Evolutionary conservation across 148 eudicot species (phyloP).

Genomic region (Pouteria glomerata): DNA sequence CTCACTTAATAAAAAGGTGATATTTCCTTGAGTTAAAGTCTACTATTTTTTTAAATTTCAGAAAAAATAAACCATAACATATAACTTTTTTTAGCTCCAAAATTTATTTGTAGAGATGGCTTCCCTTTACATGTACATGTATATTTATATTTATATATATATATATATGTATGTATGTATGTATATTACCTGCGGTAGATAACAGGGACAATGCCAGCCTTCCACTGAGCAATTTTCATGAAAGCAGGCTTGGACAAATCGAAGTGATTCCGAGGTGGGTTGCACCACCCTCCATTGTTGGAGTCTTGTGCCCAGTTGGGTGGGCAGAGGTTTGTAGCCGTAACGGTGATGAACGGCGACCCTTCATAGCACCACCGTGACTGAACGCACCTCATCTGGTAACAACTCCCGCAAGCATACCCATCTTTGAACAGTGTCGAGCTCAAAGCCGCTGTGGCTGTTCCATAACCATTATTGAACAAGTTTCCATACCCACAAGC

Average conservation of each 20-base stretch:
- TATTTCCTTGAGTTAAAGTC: no score
- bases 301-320: conserved; percentile 62
- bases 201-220: conserved; percentile 81
- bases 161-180: no score
- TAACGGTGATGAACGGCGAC: conserved; percentile 42
- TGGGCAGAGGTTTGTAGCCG: conserved; percentile 85
- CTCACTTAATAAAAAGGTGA: no score
- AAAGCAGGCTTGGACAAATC: conserved; percentile 80
- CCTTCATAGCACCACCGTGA: conserved; percentile 51
- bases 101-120: no score
- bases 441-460: conserved; percentile 79
- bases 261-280: conserved; percentile 79
- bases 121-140: no score
- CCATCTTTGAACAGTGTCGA: conserved; percentile 69
- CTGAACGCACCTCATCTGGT: conserved; percentile 47
- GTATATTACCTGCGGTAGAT: conserved; percentile 56
- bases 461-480: conserved; percentile 62
- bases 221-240: conserved; percentile 56
- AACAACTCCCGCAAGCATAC: conserved; percentile 70
- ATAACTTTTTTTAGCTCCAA: no score
- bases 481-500: conserved; percentile 91
- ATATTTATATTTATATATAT: no score
- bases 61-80: no score
- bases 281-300: conserved; percentile 89
- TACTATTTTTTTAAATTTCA: no score